A percentile compares a stretch with the other conserved stretches of the same genome.
These are phyloP conservation scores for Wickerhamiella kurtzmanii DNA, from an alignment of 805 yeast genomes.

Conservation along the genomic window DNA sequence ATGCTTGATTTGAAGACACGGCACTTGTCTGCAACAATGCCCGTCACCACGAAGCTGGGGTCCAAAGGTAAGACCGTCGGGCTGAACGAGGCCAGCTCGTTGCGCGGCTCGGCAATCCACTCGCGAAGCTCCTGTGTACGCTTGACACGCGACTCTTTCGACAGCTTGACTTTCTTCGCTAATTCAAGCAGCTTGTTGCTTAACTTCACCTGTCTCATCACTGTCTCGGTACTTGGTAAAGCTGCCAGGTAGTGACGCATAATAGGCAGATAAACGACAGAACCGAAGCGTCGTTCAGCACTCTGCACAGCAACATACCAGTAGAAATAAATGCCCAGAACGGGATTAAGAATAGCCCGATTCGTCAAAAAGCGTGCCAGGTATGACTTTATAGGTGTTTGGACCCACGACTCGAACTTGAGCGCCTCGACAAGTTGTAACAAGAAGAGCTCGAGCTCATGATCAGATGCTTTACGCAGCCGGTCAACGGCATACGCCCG, in stretches of 20 bases:
- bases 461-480: conserved; percentile 60
- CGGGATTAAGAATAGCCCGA: conserved; percentile 49
- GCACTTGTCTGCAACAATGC: conserved; percentile 65
- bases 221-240: conserved; percentile 18
- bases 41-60: conserved; percentile 60
- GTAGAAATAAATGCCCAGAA: conserved; percentile 69
- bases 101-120: conserved; percentile 37
- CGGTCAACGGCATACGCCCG: conserved; percentile 82
- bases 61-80: conserved; percentile 70
- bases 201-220: conserved; percentile 50
- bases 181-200: conserved; percentile 51
- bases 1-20: conserved; percentile 84
- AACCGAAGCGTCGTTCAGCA: conserved; percentile 47
- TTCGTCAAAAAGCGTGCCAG: conserved; percentile 53
- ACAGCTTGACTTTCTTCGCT: conserved; percentile 47
- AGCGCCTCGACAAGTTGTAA: conserved; percentile 86
- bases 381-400: conserved; percentile 18
- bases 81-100: conserved; percentile 30
- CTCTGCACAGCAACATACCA: conserved; percentile 83
- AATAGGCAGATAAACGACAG: conserved; percentile 33
- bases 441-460: conserved; percentile 66
- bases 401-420: conserved; percentile 47
- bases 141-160: conserved; percentile 64
- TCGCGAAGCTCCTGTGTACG: conserved; percentile 57
- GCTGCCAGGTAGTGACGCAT: conserved; percentile 33